These are phyloP conservation scores for Aspergillus fumigatus DNA, from an alignment of 2,329 filamentous ascomycete genomes.

Conservation along the genomic window DNA sequence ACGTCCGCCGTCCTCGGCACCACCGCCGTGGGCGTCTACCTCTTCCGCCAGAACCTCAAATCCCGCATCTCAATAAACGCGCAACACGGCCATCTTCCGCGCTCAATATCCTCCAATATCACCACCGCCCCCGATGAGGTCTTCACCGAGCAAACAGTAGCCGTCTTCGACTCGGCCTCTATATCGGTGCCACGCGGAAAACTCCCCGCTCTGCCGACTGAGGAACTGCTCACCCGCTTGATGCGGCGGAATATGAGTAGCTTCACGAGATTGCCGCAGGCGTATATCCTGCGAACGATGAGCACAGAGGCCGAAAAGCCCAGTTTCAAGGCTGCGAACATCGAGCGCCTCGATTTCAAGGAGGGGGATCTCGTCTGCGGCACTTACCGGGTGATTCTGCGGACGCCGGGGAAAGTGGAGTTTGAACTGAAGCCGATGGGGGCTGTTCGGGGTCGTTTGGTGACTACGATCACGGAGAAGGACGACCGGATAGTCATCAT, in stretches of 20 bases:
- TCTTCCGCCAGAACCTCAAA: constrained; percentile 20
- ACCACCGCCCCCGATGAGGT: constrained; percentile 19
- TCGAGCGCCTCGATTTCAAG: constrained; percentile 25
- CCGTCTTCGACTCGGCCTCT: constrained; percentile 22
- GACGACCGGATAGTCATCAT: constrained; percentile 18
- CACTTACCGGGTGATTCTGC: constrained; percentile 23
- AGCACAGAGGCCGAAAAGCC: constrained; percentile 11
- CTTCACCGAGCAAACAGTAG: constrained; percentile 16
- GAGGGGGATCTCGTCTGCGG: constrained; percentile 31
- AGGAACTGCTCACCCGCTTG: constrained; percentile 24
- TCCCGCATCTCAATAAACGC: constrained; percentile 18
- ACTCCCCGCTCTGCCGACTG: constrained; percentile 12
- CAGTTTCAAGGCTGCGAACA: constrained; percentile 24
- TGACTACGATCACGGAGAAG: constrained; percentile 19
- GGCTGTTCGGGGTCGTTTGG: constrained; percentile 18
- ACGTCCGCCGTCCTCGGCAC: constrained; percentile 33
- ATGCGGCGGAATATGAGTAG: constrained; percentile 31
- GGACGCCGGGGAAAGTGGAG: constrained; percentile 27
- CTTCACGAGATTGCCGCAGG: constrained; percentile 31
- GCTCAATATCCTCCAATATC: constrained; percentile 13
- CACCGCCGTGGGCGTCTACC: constrained; percentile 24
- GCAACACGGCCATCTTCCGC: constrained; percentile 14
- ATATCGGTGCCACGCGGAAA: constrained; percentile 15
- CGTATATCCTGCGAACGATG: constrained; percentile 21
- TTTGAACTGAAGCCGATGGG: constrained; percentile 24